These are phyloP conservation scores for Azolla pinnata DNA, from an alignment of 75 land plant genomes.

Conservation along the genomic window DNA sequence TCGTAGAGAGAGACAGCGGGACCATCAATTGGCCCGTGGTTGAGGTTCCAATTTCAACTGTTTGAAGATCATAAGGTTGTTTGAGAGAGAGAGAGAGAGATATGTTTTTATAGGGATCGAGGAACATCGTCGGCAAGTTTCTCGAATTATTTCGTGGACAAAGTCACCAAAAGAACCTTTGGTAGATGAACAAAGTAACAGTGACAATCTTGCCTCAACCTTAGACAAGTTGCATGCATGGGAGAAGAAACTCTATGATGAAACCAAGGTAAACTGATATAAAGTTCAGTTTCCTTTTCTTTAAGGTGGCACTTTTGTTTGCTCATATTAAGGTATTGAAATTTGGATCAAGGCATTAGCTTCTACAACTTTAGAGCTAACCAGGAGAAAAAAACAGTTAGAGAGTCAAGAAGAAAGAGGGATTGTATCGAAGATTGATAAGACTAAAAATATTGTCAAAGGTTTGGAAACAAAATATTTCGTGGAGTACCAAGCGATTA, in stretches of 20 bases:
- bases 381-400: conserved; percentile 46
- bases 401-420: conserved; percentile 48
- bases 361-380: conserved; percentile 59
- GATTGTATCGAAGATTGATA: conserved; percentile 49
- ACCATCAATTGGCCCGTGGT: too few relatives aligned
- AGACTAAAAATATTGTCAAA: conserved; percentile 59
- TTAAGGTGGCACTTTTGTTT: background rate
- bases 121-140: too few relatives aligned
- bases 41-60: too few relatives aligned
- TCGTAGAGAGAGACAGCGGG: too few relatives aligned
- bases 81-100: too few relatives aligned
- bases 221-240: conserved; percentile 79
- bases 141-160: too few relatives aligned
- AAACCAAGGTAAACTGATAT: conserved; percentile 57
- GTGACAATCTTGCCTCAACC: conserved; percentile 64
- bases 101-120: too few relatives aligned
- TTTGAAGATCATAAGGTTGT: too few relatives aligned
- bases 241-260: conserved; percentile 86
- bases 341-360: too few relatives aligned
- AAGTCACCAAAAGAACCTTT: too few relatives aligned
- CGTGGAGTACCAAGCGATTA: conserved; percentile 73
- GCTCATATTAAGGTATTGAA: background rate
- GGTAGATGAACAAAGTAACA: too few relatives aligned
- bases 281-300: too few relatives aligned
- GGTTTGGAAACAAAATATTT: conserved; percentile 63